These are phyloP conservation scores for Rhodotorula babjevae DNA, from an alignment of 768 basidiomycete genomes.

Conservation along the genomic window DNA sequence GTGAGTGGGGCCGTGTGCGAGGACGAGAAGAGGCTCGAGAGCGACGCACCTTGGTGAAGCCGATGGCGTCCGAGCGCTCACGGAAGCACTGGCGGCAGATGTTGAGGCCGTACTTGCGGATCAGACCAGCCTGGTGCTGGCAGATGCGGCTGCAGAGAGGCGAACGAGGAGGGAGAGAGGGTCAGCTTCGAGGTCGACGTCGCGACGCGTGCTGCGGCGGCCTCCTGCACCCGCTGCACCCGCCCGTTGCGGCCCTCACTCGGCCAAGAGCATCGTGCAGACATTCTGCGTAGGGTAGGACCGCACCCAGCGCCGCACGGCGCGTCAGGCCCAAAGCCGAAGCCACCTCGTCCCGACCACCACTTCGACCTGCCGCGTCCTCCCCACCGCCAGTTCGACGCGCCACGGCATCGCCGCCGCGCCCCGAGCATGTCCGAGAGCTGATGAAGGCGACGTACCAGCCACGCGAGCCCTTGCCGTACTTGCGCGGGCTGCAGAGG, in stretches of 20 bases:
- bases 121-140: constrained; percentile 44
- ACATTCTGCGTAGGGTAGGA: too few relatives aligned
- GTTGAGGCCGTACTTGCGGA: constrained; percentile 45
- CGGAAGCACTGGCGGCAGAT: constrained; percentile 46
- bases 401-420: too few relatives aligned
- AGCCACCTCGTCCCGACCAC: too few relatives aligned
- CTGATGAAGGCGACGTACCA: constrained; percentile 20
- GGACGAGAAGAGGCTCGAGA: background rate
- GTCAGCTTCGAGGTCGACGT: too few relatives aligned
- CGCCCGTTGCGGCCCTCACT: too few relatives aligned
- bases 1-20: background rate
- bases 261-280: too few relatives aligned
- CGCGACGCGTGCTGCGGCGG: too few relatives aligned
- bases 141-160: constrained; percentile 43
- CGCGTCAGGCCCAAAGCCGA: too few relatives aligned
- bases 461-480: constrained; percentile 44
- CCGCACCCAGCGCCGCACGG: too few relatives aligned
- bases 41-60: constrained; percentile 43
- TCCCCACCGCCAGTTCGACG: too few relatives aligned
- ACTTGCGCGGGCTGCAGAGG: constrained; percentile 38
- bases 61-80: constrained; percentile 43
- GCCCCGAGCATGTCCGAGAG: background rate
- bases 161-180: too few relatives aligned
- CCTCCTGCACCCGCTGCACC: background rate
- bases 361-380: too few relatives aligned